phyloP scores from a whole-genome alignment of 2,329 filamentous ascomycete species.

The Cladosporium oxysporum region DNA sequence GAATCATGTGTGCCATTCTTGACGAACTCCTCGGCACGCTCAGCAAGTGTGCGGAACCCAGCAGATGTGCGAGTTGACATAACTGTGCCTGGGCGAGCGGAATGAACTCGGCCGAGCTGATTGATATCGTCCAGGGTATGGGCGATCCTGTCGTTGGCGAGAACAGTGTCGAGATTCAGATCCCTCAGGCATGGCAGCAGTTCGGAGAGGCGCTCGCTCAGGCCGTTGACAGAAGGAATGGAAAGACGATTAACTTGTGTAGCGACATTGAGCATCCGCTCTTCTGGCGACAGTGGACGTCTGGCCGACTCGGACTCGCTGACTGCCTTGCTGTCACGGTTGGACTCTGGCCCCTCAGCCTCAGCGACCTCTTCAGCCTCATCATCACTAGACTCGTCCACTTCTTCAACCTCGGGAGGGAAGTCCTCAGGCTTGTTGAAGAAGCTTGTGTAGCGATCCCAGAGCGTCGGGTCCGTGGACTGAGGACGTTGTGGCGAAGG shows the following conservation, averaged over 20 bases:
- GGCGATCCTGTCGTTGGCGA: conserved; percentile 40
- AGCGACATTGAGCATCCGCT: conserved; percentile 42
- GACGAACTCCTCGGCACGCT: conserved; percentile 41
- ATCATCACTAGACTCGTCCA: conserved; percentile 23
- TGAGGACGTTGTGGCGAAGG: conserved; percentile 40
- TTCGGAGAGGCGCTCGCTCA: conserved; percentile 50
- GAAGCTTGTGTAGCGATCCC: conserved; percentile 50
- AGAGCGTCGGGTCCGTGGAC: conserved; percentile 39
- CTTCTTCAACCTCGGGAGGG: conserved; percentile 28
- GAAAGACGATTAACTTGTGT: conserved; percentile 48
- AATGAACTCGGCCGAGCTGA: conserved; percentile 26
- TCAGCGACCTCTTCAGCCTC: conserved; percentile 24
- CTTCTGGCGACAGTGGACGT: conserved; percentile 43
- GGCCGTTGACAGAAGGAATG: conserved; percentile 47
- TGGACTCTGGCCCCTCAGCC: conserved; percentile 20
- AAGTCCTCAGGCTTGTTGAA: conserved; percentile 47
- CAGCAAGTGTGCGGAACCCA: conserved; percentile 40
- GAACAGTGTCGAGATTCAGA: conserved; percentile 40
- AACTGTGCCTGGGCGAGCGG: conserved; percentile 35
- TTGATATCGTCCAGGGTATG: conserved; percentile 40
- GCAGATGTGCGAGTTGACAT: conserved; percentile 40
- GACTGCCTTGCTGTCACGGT: conserved; percentile 21
- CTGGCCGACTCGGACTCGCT: conserved; percentile 22
- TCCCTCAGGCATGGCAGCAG: conserved; percentile 47
- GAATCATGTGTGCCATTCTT: conserved; percentile 41